A percentile compares a stretch with the other conserved stretches of the same genome.
These are phyloP conservation scores for Solanum chilense DNA, from an alignment of 257 asterid species.

Conservation along the genomic window DNA sequence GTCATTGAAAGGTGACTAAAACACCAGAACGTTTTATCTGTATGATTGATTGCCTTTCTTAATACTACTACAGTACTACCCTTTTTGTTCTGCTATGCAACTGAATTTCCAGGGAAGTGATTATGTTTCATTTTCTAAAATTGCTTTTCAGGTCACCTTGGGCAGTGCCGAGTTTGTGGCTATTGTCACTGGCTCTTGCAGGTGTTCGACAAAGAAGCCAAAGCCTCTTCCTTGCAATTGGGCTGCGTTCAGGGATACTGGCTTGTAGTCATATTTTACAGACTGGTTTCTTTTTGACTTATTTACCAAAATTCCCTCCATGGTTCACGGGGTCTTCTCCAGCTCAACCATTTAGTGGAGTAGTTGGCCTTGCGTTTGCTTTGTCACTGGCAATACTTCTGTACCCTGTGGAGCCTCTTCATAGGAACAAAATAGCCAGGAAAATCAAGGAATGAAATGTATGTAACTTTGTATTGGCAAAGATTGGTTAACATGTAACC, in stretches of 20 bases:
- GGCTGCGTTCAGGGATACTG: constrained; percentile 79
- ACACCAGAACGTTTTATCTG: neutral
- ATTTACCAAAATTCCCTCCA: constrained; percentile 33
- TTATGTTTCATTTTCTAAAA: neutral
- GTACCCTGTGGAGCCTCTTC: constrained; percentile 35
- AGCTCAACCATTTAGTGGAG: constrained; percentile 77
- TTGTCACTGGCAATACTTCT: constrained; percentile 40
- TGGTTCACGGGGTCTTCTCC: constrained; percentile 69
- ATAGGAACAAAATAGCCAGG: constrained; percentile 15
- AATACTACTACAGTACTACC: neutral
- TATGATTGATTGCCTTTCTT: neutral
- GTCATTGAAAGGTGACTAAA: no score
- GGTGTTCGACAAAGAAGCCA: constrained; percentile 64
- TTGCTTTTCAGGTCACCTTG: constrained; percentile 45
- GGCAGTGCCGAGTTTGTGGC: constrained; percentile 87
- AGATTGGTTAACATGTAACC: neutral
- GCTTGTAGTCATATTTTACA: constrained; percentile 45
- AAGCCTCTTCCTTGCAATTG: constrained; percentile 74
- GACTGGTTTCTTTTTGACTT: constrained; percentile 48
- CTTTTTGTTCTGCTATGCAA: neutral
- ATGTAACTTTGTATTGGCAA: neutral
- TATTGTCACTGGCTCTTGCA: constrained; percentile 64
- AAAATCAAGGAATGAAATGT: constrained; percentile 19
- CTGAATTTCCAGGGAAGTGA: neutral
- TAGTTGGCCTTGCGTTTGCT: constrained; percentile 58